Base-by-base conservation (phyloP, 2,329 filamentous ascomycete species). In the Fusarium beomiforme region DNA sequence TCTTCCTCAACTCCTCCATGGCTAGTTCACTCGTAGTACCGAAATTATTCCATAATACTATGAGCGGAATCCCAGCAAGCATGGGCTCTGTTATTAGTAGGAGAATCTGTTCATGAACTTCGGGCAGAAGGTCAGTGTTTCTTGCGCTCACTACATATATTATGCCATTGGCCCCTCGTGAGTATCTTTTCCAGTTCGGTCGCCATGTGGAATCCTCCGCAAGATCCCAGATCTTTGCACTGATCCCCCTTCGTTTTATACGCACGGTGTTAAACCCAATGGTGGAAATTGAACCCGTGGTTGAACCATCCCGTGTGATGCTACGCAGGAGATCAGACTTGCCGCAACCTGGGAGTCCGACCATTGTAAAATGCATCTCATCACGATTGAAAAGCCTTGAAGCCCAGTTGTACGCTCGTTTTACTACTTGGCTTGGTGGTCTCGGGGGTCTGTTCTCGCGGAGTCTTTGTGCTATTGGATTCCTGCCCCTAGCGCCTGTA, bases 401-500 rank as follows among this genome's bases (percentile, higher is more conserved):
- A 2, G n/a, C 26, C 44, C 44, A 21, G 17, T 47, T 6, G n/a
- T 47, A 47, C 29, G 26, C 44, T 33, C n/a, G 9, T 14, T 21
- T 47, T 21, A 47, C 31, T 10, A 47, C 29, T 2, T 21, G 29
- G 3, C 16, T 8, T 21, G 26, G 19, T 2, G 0, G 19, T 3
- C 1, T 47, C 3, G 14, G n/a, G 16, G 19, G 6, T 21, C 4
- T 21, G 19, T 3, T 31, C n/a, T 21, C 44, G 13, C 3, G 26
- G 9, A 21, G 12, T 21, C 6, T 29, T 17, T 21, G 44, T 11
- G 26, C 24, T 1, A 26, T 4, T 4, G n/a, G 0, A 23, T 21
- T 17, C 19, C 8, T 5, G 13, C n/a, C 13, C n/a, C 19, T 8
- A 3, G 19, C 6, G n/a, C 12, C 8, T 11, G 26, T 16, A 0